phyloP scores from a whole-genome alignment of 1,284 basidiomycete species.

The Ceratorhiza oryzae-sativae region DNA sequence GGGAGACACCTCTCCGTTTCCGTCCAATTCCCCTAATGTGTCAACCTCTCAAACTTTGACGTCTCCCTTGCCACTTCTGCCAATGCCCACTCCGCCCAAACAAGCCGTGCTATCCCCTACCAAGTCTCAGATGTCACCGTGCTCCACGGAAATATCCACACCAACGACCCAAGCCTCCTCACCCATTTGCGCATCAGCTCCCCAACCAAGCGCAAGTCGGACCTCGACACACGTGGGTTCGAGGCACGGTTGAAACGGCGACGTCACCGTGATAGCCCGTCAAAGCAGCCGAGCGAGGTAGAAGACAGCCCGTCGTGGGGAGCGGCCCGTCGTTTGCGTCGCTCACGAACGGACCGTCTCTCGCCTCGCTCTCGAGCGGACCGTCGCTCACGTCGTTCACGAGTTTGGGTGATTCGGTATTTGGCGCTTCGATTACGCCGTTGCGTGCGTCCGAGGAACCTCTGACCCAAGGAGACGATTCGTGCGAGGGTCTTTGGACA shows the following conservation, averaged over 20 bases:
- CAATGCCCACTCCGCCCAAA: not conserved
- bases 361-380: not conserved
- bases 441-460: slow-evolving; percentile 6
- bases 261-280: slow-evolving; percentile 2
- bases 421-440: slow-evolving; percentile 2
- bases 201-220: slow-evolving; percentile 18
- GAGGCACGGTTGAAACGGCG: slow-evolving; percentile 9
- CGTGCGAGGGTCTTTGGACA: not conserved
- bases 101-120: not conserved
- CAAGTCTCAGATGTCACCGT: slow-evolving; percentile 1
- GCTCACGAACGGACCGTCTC: not conserved
- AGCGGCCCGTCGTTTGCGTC: not conserved
- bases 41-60: not conserved
- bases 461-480: not conserved
- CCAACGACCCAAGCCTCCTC: slow-evolving; percentile 7
- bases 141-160: not conserved
- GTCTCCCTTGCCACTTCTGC: too few relatives aligned
- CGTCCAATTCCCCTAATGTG: not conserved
- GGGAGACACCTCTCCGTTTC: not conserved
- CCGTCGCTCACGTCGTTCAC: slow-evolving; percentile 8
- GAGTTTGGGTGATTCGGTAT: slow-evolving; percentile 4
- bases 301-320: too few relatives aligned
- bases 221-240: slow-evolving; percentile 20
- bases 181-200: not conserved
- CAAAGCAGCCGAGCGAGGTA: not conserved